Conservation (phyloP, 2,329 filamentous ascomycete species). For the Aspergillus costaricaensis region DNA sequence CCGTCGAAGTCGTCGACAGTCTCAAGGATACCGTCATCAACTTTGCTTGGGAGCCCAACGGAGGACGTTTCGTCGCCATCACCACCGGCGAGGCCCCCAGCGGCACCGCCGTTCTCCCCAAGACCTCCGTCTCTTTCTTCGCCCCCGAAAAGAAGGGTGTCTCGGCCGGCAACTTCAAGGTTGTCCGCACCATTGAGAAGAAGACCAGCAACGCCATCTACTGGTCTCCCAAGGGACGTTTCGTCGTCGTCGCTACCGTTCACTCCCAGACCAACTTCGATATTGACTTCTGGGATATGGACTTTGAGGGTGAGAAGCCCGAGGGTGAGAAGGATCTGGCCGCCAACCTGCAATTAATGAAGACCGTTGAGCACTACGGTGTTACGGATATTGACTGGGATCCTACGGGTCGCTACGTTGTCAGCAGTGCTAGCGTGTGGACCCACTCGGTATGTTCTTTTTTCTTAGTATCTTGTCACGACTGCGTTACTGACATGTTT, state of each 20-base stretch:
- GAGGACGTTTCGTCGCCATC: constrained; percentile 95
- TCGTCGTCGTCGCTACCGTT: constrained; percentile 91
- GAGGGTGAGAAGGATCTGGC: constrained; percentile 91
- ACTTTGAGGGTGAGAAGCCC: constrained; percentile 95
- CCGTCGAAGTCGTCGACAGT: constrained; percentile 94
- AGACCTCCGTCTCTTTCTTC: constrained; percentile 95
- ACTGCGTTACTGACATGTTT: constrained; percentile 2
- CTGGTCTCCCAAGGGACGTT: constrained; percentile 95
- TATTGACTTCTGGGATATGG: constrained; percentile 95
- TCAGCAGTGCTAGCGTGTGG: constrained; percentile 91
- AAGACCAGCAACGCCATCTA: constrained; percentile 99
- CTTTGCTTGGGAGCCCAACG: constrained; percentile 99
- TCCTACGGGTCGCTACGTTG: constrained; percentile 90
- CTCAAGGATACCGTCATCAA: constrained; percentile 99
- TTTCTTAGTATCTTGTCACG: constrained; percentile 8
- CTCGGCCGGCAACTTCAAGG: constrained; percentile 88
- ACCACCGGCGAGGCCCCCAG: constrained; percentile 82
- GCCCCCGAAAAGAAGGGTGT: constrained; percentile 93
- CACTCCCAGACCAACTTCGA: constrained; percentile 92
- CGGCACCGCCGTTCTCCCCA: constrained; percentile 80
- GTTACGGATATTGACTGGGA: constrained; percentile 99
- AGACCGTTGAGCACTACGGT: constrained; percentile 91
- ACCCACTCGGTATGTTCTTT: constrained; percentile 78
- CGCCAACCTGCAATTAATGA: constrained; percentile 94
- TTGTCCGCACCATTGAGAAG: constrained; percentile 92